Evolutionary conservation across 768 basidiomycete species (phyloP).

Genomic region (Rhizopogon vulgaris): DNA sequence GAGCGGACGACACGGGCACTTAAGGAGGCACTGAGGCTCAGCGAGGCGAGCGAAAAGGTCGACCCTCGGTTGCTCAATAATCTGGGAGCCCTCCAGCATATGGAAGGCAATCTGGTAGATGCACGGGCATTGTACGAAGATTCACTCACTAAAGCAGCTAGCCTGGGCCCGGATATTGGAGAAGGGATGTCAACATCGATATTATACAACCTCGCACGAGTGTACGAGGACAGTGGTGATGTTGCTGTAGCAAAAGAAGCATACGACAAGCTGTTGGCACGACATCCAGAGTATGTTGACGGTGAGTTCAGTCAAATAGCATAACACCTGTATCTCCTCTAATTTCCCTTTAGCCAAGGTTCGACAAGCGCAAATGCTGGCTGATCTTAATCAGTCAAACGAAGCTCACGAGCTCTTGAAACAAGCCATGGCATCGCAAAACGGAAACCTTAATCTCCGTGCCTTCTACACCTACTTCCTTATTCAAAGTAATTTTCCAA

Average conservation of each 20-base stretch:
- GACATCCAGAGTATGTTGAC: conserved; percentile 95
- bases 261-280: conserved; percentile 78
- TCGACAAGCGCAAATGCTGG: conserved; percentile 78
- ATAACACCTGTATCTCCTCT: conserved; percentile 3
- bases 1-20: conserved; percentile 71
- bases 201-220: conserved; percentile 86
- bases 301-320: conserved; percentile 45
- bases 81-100: conserved; percentile 66
- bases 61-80: conserved; percentile 79
- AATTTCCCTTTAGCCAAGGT: conserved; percentile 67
- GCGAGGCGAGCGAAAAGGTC: conserved; percentile 40
- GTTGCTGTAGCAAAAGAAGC: conserved; percentile 71
- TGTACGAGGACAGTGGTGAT: conserved; percentile 83
- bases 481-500: conserved; percentile 64
- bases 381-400: conserved; percentile 60
- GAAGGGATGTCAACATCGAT: conserved; percentile 79
- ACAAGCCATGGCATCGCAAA: conserved; percentile 77
- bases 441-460: conserved; percentile 77
- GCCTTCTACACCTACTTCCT: conserved; percentile 94
- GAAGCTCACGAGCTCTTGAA: conserved; percentile 88
- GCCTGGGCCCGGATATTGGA: conserved; percentile 38
- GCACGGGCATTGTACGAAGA: conserved; percentile 67
- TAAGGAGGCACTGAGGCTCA: conserved; percentile 64
- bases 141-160: conserved; percentile 56
- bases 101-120: conserved; percentile 52